Base-by-base conservation (phyloP, 108 stramenopile genomes). In the Cyclotella kingstonii region DNA sequence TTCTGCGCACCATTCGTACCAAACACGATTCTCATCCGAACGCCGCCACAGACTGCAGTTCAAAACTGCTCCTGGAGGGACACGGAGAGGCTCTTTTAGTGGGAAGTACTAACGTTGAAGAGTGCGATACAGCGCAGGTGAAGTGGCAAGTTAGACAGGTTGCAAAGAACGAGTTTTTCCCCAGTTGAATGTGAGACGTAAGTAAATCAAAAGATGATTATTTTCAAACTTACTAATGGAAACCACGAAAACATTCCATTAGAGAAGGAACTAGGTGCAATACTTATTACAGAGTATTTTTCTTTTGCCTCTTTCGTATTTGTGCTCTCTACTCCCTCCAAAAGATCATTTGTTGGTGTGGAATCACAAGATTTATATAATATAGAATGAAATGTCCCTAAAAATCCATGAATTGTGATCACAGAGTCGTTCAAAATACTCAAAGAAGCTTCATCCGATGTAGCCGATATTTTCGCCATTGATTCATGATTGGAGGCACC, bases 161-260 rank as follows among this genome's bases (percentile, higher is more conserved):
- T n/a, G n/a, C n/a, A n/a, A n/a, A n/a, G 36, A 38, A 38, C 10
- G 8, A 38, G 36, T 38, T 38, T 38, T 38, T 12, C 10, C 12
- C 12, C 8, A 10, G 12, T 38, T 38, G 36, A 38, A 12, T 12
- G 10, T 8, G 12, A 38, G 10, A 38, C 12, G 36, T 10, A 10
- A 10, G 36, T 10, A 38, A 46, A 6, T 46, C 6, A 18, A 35
- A 55, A 38, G 4, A 31, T 18, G 35, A 19, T 38, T 25, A 25
- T 19, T 1, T 3, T 56, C 18, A 35, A 38, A 22, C 66, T 67
- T 28, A 67, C 66, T 23, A 97, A 48, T 33, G 97, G 96, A 63
- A 98, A 98, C 97, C 97, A 97, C 29, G 86, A 86, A 79, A 96
- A 98, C 96, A 97, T 97, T 18, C 91, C 92, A 50, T 74, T 70